Base-by-base conservation (phyloP, 306 rosid genomes). In the Calophaca sinica region DNA sequence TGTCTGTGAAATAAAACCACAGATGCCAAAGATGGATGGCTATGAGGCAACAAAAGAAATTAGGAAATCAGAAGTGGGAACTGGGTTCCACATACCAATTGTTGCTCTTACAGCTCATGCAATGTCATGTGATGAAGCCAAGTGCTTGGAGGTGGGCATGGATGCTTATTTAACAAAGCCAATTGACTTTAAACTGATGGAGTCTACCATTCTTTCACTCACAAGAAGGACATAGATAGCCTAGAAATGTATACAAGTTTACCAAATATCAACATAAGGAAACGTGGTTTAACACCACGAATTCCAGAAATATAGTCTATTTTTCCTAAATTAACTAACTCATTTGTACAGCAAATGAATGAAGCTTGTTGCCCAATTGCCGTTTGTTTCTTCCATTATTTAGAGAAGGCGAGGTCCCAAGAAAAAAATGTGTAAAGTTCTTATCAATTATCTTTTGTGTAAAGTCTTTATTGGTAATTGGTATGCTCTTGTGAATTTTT, bases 11-110 rank as follows among this genome's bases (percentile, higher is more conserved):
- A 65, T 53, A 49, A 81, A 33, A 75, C 90, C 0, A 62, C 90
- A 94, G 99, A 94, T 94, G 99, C 99, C 99, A 52, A 94, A 84
- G 84, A 92, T 94, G 99, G 99, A 94, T 72, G 99, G 99, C 2
- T 94, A 94, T 32, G 99, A 92, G 76, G 96, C 99, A 78, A 94
- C 97, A 75, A 90, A 90, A 83, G 88, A 90, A 53, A 94, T 94
- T 61, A 88, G 99, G 76, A 94, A 87, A 82, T 80, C 91, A 33
- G 99, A 94, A 82, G 85, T 38, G 9, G 91, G 96, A 80, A 87
- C 84, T 6, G 72, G 81, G 5, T 68, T 78, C 8, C 99, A 94
- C 88, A 82, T 92, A 75, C 99, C 99, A 14, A 90, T 94, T 33
- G 99, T 94, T 70, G 97, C 99, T 55, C 86, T 94, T 38, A 94